Base-by-base conservation (phyloP, 2,329 filamentous ascomycete genomes). In the Aspergillus novofumigatus region DNA sequence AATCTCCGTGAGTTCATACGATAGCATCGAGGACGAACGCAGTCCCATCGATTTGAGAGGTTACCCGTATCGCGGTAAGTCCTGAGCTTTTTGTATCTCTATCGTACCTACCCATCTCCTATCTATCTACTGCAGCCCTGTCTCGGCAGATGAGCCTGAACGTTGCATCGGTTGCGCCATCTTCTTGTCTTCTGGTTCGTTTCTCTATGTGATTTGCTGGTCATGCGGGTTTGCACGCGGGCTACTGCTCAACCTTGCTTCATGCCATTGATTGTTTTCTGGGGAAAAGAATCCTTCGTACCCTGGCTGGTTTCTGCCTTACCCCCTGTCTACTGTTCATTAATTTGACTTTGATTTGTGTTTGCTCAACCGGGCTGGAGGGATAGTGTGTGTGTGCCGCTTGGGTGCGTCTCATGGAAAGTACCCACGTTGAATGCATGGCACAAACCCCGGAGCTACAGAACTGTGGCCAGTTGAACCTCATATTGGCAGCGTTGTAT, bases 21-120 rank as follows among this genome's bases (percentile, higher is more conserved):
- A 75, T 51, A 75, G 72, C 57, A 69, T 75, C 57, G 73, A 75
- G 20, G 73, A 75, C 59, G 73, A 75, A 45, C 72, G 70, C 57
- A 69, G 61, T 52, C 69, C 72, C 23, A 65, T 75, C 55, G 73
- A 75, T 67, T 63, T 75, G 45, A 62, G 72, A 61, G 69, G 67
- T 28, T 75, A 75, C 62, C 69, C 71, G 35, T 75, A 74, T 70
- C 70, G 72, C 63, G 69, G 73, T 75, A 70, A 67, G 73, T 72
- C 32, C 57, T 56, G 62, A 63, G 56, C 54, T 56, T 54, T 58
- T 62, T 58, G 53, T 32, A 49, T 25, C 3, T n/a, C 5, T 47
- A 7, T 14, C 17, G 23, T 23, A 20, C n/a, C 42, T 23, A 11
- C 20, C 42, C 11, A 4, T 14, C 11, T 26, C 11, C 44, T 23